A percentile compares a stretch with the other conserved stretches of the same genome.
Conservation (phyloP, 2,329 filamentous ascomycete species). For the Fusarium sp. region DNA sequence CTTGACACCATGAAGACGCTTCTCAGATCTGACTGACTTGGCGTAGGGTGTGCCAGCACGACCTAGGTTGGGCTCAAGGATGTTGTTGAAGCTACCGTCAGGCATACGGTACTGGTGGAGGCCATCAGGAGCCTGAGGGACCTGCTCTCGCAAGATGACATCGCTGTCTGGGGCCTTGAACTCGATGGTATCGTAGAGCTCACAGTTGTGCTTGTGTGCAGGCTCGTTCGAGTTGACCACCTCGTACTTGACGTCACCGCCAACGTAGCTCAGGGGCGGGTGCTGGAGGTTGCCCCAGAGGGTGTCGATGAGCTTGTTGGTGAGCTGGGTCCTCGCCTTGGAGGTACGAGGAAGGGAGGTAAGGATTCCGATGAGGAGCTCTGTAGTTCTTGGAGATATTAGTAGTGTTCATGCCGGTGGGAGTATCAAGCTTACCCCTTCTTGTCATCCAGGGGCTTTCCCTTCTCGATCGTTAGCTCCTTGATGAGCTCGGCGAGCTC, state of each 20-base stretch:
- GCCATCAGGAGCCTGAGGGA: constrained; percentile 53
- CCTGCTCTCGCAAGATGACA: constrained; percentile 51
- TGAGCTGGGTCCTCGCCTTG: constrained; percentile 52
- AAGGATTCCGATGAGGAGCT: constrained; percentile 55
- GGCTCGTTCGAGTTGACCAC: constrained; percentile 46
- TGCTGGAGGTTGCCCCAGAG: constrained; percentile 68
- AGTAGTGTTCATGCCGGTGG: background rate
- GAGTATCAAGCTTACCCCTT: constrained; percentile 49
- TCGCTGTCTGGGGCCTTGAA: constrained; percentile 55
- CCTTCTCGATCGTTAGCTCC: constrained; percentile 50
- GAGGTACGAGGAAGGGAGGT: constrained; percentile 52
- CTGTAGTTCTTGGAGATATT: constrained; percentile 51
- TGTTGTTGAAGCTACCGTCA: constrained; percentile 64
- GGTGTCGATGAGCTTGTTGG: constrained; percentile 62
- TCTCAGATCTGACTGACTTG: constrained; percentile 70
- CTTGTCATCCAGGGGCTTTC: constrained; percentile 70
- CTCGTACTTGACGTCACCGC: constrained; percentile 56
- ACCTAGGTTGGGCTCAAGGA: constrained; percentile 72
- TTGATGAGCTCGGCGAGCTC: constrained; percentile 50
- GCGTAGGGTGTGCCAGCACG: constrained; percentile 76
- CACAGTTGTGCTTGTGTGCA: constrained; percentile 49
- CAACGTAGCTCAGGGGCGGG: constrained; percentile 61
- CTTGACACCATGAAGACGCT: constrained; percentile 67
- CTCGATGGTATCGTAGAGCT: constrained; percentile 51
- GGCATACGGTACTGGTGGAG: constrained; percentile 51